phyloP scores from a whole-genome alignment of 192 early-diverging fungal genomes.

The Phycomyces blakesleeanus region DNA sequence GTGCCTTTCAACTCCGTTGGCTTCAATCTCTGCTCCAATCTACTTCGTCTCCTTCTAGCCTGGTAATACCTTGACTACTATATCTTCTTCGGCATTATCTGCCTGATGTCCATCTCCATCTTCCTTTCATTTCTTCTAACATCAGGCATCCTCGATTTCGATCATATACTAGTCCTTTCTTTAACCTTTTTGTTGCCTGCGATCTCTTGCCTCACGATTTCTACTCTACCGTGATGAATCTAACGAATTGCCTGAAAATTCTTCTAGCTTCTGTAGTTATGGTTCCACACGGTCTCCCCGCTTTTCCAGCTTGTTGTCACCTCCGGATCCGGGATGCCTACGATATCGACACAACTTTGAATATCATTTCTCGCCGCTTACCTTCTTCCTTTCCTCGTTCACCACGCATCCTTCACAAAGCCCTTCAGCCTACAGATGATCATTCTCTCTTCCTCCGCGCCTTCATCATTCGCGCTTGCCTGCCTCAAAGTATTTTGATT shows the following conservation, averaged over 20 bases:
- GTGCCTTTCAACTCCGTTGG: background rate
- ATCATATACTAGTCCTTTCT: background rate
- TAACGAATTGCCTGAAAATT: background rate
- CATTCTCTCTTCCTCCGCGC: background rate
- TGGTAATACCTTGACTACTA: background rate
- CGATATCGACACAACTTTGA: too few species aligned
- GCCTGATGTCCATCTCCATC: background rate
- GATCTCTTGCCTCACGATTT: background rate
- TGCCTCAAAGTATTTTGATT: background rate
- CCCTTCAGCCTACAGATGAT: background rate
- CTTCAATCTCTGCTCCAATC: background rate
- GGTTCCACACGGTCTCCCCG: too few species aligned
- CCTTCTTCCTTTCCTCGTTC: background rate
- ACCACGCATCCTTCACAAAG: background rate
- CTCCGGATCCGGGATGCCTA: too few species aligned
- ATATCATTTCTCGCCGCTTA: background rate
- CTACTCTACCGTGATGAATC: background rate
- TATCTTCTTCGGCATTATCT: background rate
- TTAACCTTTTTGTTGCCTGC: background rate
- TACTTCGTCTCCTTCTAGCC: background rate
- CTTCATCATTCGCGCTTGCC: background rate
- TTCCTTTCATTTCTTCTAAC: background rate
- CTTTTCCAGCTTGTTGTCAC: too few species aligned
- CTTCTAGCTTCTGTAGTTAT: background rate
- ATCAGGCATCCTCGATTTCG: background rate